phyloP scores from a whole-genome alignment of 768 basidiomycete species.

The Tricholoma flavovirens region DNA sequence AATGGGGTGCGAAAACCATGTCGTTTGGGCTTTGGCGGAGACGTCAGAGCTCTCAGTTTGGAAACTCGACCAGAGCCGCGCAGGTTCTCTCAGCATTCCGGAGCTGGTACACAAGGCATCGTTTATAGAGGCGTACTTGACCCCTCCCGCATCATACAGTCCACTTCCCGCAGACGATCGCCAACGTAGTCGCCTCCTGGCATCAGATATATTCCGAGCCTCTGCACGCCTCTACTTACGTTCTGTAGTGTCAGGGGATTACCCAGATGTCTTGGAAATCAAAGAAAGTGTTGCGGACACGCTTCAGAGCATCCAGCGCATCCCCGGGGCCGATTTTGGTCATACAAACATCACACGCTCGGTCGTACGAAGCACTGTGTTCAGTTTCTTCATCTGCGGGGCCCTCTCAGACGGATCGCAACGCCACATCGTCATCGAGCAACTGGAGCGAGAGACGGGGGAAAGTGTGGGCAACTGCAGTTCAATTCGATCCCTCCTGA shows the following conservation, averaged over 20 bases:
- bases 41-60: constrained; percentile 59
- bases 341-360: constrained; percentile 34
- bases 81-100: constrained; percentile 51
- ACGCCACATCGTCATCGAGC: constrained; percentile 35
- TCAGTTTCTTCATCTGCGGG: constrained; percentile 69
- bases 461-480: constrained; percentile 61
- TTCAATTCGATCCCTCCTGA: constrained; percentile 49
- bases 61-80: constrained; percentile 42
- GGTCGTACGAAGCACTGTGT: constrained; percentile 74
- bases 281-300: constrained; percentile 46
- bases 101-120: constrained; percentile 51
- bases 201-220: constrained; percentile 65
- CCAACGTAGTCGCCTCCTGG: constrained; percentile 35
- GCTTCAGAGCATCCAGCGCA: constrained; percentile 40
- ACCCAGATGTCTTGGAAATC: constrained; percentile 62
- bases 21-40: constrained; percentile 76
- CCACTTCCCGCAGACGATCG: constrained; percentile 11
- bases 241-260: constrained; percentile 70
- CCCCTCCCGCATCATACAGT: constrained; percentile 17
- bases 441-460: constrained; percentile 46
- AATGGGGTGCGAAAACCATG: constrained; percentile 81
- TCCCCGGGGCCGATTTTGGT: constrained; percentile 10
- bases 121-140: constrained; percentile 42
- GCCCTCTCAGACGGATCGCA: constrained; percentile 48
- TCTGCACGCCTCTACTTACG: constrained; percentile 72